A percentile compares a stretch with the other conserved stretches of the same genome.
Conservation (phyloP, 2,329 filamentous ascomycete genomes). For the Colletotrichum noveboracense region DNA sequence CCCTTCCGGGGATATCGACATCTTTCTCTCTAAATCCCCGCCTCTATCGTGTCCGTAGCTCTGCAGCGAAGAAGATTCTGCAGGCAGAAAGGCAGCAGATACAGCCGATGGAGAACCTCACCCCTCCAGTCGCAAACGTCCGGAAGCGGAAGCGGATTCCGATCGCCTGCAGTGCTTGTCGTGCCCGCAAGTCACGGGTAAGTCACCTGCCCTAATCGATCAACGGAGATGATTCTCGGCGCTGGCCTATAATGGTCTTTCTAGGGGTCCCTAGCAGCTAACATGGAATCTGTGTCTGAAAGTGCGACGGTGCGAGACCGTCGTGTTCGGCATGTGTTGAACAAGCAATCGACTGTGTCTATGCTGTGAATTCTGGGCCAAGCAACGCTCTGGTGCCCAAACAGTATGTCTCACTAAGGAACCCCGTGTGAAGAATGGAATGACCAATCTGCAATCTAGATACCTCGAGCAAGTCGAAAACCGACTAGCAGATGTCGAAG, state of each 20-base stretch:
- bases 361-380: conserved; percentile 18
- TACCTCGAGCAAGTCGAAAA: conserved; percentile 24
- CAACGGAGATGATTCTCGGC: background rate
- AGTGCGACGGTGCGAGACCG: conserved; percentile 28
- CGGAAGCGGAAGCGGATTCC: conserved; percentile 25
- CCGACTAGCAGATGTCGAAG: conserved; percentile 23
- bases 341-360: conserved; percentile 25
- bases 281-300: background rate
- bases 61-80: background rate
- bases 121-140: background rate
- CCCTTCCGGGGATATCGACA: background rate
- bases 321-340: conserved; percentile 24
- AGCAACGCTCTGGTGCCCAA: conserved; percentile 15
- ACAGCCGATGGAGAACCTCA: conserved; percentile 2
- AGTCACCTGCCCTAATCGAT: background rate
- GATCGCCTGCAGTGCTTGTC: conserved; percentile 27
- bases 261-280: background rate
- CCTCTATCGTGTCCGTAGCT: background rate
- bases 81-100: background rate
- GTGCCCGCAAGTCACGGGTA: conserved; percentile 27
- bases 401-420: background rate
- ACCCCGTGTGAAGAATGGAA: background rate
- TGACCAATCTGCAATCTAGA: background rate
- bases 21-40: conserved; percentile 17
- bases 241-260: background rate